Evolutionary conservation across 176 grass and related monocot species (phyloP).

Genomic region (Raddia distichophylla): DNA sequence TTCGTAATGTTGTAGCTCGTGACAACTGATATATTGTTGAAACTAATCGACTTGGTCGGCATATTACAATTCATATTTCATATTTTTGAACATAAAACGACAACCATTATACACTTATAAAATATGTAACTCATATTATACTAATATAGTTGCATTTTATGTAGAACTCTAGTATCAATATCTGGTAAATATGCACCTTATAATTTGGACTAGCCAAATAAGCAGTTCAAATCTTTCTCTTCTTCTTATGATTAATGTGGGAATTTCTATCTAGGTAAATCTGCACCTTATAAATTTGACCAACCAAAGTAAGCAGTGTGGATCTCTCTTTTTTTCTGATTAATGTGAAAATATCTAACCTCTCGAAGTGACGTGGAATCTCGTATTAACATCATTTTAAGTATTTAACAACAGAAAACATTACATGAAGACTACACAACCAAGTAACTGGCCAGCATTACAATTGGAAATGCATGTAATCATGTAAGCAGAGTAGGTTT

Average conservation of each 20-base stretch:
- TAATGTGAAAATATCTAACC: neutral
- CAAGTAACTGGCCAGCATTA: neutral
- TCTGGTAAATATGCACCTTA: neutral
- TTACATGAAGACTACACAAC: neutral
- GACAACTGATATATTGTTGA: neutral
- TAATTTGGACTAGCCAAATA: too few species aligned
- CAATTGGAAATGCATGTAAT: conserved; percentile 25
- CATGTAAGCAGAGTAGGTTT: neutral
- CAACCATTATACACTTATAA: neutral
- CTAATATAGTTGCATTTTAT: conserved; percentile 19
- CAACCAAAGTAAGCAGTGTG: neutral
- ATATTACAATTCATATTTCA: neutral
- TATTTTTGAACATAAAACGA: neutral
- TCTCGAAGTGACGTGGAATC: neutral
- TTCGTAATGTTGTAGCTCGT: neutral
- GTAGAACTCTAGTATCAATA: neutral
- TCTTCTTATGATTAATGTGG: too few species aligned
- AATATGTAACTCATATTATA: neutral
- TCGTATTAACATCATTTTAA: neutral
- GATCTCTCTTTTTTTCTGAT: neutral
- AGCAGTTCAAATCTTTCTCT: too few species aligned
- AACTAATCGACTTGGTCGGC: neutral
- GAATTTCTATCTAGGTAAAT: neutral
- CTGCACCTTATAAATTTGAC: neutral
- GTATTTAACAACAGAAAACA: conserved; percentile 1